Evolutionary conservation across 164 flowering plant genomes (phyloP), one percentile per base, ranked within the genome.

Genomic region (Litsea cubeba): DNA sequence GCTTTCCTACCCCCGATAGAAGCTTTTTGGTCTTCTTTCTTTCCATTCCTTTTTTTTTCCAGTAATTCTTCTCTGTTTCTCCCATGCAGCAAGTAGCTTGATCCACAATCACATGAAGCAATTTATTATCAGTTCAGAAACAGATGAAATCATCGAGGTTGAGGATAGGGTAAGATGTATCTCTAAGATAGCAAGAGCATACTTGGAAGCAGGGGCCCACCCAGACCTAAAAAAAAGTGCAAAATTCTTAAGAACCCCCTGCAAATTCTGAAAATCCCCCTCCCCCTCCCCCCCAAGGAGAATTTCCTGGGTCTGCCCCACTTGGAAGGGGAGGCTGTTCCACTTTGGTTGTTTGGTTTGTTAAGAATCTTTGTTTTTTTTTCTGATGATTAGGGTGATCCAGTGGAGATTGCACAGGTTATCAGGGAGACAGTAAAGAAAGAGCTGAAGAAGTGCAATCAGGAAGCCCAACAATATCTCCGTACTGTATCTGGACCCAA

Each of bases 21-120:
- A 30, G 12, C 6, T 30, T 50, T 22, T 24, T 50, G 25, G 17
- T 30, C 35, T 76, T 30, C 30, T 72, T 76, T 30, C 30, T 72
- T 40, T 58, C 46, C 65, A 15, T 28, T 40, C 46, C 46, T 7
- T 40, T 40, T 40, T 35, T 40, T 40, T 40, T 1, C 11, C 46
- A 40, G 46, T 40, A 40, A 40, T 40, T 40, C 11, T 40, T 40
- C 46, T 40, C 2, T 40, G 46, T 40, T 51, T 68, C 69, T 20
- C 23, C 54, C 83, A 8, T 83, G 78, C 88, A 95, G 99, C 99
- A 7, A 93, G 99, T 86, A 95, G 85, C 76, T 84, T 95, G 80
- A 87, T 95, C 65, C 86, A 89, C 78, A 95, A 95, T 83, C 82
- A 78, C 79, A 93, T 95, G 98, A 95, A 90, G 83, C 99, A 92